phyloP scores from a whole-genome alignment of 306 rosid species.

The Inga laurina region DNA sequence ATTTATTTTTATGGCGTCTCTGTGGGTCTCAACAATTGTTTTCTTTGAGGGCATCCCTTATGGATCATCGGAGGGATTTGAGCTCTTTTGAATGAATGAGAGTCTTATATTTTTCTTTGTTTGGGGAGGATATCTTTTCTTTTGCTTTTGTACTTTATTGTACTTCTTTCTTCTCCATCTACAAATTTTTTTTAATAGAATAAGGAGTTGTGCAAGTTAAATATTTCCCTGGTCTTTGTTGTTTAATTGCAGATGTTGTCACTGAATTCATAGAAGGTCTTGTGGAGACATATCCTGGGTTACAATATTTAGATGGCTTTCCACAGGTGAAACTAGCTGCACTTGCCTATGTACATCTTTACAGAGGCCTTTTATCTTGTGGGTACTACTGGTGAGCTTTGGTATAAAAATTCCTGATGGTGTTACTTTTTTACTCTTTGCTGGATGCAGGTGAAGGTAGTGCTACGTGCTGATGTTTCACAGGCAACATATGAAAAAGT shows the following conservation, averaged over 20 bases:
- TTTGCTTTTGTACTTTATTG: background rate
- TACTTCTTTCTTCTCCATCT: background rate
- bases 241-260: constrained; percentile 77
- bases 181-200: background rate
- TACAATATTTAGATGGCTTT: constrained; percentile 92
- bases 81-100: background rate
- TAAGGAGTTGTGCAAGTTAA: constrained; percentile 1
- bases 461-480: constrained; percentile 84
- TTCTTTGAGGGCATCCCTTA: background rate
- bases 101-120: background rate
- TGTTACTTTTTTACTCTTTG: background rate
- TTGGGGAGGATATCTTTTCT: background rate
- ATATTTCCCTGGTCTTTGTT: constrained; percentile 14
- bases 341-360: background rate
- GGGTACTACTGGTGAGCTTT: background rate
- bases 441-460: constrained; percentile 84
- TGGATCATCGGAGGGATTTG: background rate
- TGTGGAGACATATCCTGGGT: constrained; percentile 86
- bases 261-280: constrained; percentile 94
- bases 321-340: constrained; percentile 59
- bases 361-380: background rate
- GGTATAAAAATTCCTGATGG: background rate
- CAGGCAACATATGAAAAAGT: constrained; percentile 74
- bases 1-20: background rate
- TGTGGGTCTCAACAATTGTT: background rate